A percentile compares a stretch with the other conserved stretches of the same genome.
These are phyloP conservation scores for Podila epicladia DNA, from an alignment of 192 early-diverging fungal genomes.

Conservation along the genomic window DNA sequence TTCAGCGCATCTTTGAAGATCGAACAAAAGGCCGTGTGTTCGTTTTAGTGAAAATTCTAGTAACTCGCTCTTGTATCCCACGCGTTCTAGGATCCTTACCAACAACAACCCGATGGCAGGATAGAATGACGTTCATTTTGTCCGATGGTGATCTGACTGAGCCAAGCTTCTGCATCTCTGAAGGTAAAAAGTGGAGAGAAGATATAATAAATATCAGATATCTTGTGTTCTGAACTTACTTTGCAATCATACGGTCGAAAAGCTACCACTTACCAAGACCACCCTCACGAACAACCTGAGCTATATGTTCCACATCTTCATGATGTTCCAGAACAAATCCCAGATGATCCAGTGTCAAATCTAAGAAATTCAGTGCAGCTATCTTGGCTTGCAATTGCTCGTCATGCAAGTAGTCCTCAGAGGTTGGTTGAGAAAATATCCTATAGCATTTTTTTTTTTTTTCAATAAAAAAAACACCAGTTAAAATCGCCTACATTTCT, in stretches of 20 bases:
- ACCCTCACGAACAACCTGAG: constrained; percentile 48
- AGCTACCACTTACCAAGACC: constrained; percentile 31
- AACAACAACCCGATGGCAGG: constrained; percentile 54
- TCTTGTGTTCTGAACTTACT: background rate
- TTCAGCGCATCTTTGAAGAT: constrained; percentile 24
- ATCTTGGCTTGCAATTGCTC: constrained; percentile 72
- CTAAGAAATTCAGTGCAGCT: constrained; percentile 72
- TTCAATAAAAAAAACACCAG: no score
- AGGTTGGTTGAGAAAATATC: constrained; percentile 45
- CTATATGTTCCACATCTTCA: constrained; percentile 50
- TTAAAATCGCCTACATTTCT: no score
- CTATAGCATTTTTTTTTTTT: no score
- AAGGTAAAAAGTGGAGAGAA: background rate
- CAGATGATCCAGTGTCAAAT: constrained; percentile 66
- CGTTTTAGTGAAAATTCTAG: background rate
- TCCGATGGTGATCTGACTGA: constrained; percentile 50
- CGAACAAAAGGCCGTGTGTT: no score
- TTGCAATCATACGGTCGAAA: no score
- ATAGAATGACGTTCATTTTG: constrained; percentile 55
- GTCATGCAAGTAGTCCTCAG: constrained; percentile 68
- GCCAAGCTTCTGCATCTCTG: constrained; percentile 56
- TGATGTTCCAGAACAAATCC: constrained; percentile 58
- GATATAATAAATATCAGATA: background rate
- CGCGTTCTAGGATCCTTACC: constrained; percentile 18
- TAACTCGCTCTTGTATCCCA: background rate